Conservation (phyloP, 768 basidiomycete genomes). For the Nidularia sp. region DNA sequence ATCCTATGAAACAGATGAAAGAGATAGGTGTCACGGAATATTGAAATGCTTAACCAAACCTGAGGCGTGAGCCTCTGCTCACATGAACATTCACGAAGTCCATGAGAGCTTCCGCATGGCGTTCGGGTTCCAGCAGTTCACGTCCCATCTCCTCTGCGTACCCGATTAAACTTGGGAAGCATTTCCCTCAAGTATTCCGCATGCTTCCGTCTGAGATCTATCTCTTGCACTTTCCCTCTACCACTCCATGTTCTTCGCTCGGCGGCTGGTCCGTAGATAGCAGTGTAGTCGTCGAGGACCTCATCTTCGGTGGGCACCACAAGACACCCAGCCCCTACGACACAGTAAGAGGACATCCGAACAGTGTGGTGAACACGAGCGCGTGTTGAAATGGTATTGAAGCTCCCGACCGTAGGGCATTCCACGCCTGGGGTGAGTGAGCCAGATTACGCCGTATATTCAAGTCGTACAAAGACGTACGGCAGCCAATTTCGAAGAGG, state of each 20-base stretch:
- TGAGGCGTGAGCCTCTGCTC: too few relatives aligned
- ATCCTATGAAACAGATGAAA: too few relatives aligned
- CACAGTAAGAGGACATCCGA: constrained; percentile 74
- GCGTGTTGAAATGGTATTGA: constrained; percentile 83
- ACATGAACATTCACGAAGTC: too few relatives aligned
- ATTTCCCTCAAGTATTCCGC: constrained; percentile 90
- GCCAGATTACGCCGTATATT: neutral
- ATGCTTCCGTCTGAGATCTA: constrained; percentile 81
- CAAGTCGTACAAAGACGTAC: constrained; percentile 42
- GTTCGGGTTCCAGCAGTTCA: constrained; percentile 9
- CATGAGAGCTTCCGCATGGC: too few relatives aligned
- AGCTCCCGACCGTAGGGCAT: constrained; percentile 76
- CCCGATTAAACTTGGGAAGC: constrained; percentile 83
- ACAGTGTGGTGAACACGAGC: constrained; percentile 83
- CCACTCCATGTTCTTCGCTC: constrained; percentile 84
- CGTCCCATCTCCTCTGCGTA: constrained; percentile 56
- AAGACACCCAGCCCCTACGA: constrained; percentile 76
- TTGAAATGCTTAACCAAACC: too few relatives aligned
- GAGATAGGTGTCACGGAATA: too few relatives aligned
- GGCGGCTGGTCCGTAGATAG: constrained; percentile 73
- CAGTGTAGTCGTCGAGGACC: constrained; percentile 75
- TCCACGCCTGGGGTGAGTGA: constrained; percentile 63
- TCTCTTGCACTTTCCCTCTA: constrained; percentile 77
- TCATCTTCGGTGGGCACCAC: constrained; percentile 79
- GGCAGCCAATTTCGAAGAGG: constrained; percentile 89